Base-by-base conservation (phyloP, 78 protist genomes). In the Dictyostelium citrinum region DNA sequence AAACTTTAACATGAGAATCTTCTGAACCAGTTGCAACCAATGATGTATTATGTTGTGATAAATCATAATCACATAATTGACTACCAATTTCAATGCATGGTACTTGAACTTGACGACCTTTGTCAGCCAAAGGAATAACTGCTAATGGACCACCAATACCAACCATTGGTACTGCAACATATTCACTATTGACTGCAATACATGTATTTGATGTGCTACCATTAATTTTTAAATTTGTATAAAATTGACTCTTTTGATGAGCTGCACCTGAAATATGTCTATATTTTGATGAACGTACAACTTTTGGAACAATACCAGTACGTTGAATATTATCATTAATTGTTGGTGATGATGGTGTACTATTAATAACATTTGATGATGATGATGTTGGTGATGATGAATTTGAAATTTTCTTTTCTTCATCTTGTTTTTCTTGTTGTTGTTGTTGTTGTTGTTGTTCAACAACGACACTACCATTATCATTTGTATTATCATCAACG, bases 131-230 rank as follows among this genome's bases (percentile, higher is more conserved):
- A 35, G 95, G 95, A 37, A 91, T 74, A 20, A 91, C 91, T 14
- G 92, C 95, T 17, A 91, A 67, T 35, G 90, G 95, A 20, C 95
- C 95, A 84, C 95, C 95, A 75, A 86, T 91, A 39, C 95, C 95
- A 39, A 78, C 60, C 83, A 43, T 75, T 37, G 96, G 96, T 7
- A 95, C 94, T 11, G 92, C 93, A 31, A 95, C 58, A 43, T 82
- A 95, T 27, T 72, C 75, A 78, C 91, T 67, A 60, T 95, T 95
- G 17, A 80, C 93, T 3, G 90, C 90, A 70, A 95, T 51, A n/a
- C 71, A 86, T 1, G 93, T 82, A 58, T 81, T 81, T 17, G 90
- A 67, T 3, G 86, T 64, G 43, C 83, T 88, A 20, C 90, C 84
- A 70, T 16, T 29, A 6, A 86, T 85, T 55, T 86, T 83, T 35